A percentile compares a stretch with the other conserved stretches of the same genome.
Conservation (phyloP, 2,329 filamentous ascomycete genomes). For the Epichloe bromicola region DNA sequence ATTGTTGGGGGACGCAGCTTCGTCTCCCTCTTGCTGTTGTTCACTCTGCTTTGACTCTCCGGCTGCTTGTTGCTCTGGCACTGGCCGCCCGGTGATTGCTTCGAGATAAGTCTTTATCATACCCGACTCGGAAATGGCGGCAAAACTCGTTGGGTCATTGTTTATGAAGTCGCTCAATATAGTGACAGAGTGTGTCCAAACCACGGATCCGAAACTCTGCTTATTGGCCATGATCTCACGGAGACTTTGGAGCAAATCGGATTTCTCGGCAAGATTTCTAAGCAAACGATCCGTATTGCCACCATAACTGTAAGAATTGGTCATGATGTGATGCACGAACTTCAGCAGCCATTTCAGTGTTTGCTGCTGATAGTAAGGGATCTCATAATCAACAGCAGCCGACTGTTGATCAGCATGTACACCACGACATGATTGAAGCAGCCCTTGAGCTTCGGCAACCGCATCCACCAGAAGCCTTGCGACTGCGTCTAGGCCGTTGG, state of each 20-base stretch:
- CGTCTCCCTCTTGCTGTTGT: slow-evolving; percentile 20
- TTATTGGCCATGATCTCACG: slow-evolving; percentile 72
- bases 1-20: slow-evolving; percentile 24
- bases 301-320: slow-evolving; percentile 51
- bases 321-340: slow-evolving; percentile 93
- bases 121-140: slow-evolving; percentile 86
- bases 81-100: slow-evolving; percentile 51
- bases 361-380: slow-evolving; percentile 87
- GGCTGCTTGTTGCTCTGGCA: slow-evolving; percentile 20
- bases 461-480: slow-evolving; percentile 76
- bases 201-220: slow-evolving; percentile 71
- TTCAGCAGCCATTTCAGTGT: slow-evolving; percentile 89
- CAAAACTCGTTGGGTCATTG: slow-evolving; percentile 95
- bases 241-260: slow-evolving; percentile 66
- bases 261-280: slow-evolving; percentile 88
- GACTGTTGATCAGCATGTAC: slow-evolving; percentile 60
- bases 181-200: slow-evolving; percentile 89
- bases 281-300: slow-evolving; percentile 82
- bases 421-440: slow-evolving; percentile 55
- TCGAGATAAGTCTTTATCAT: slow-evolving; percentile 78
- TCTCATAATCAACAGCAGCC: slow-evolving; percentile 78
- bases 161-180: slow-evolving; percentile 95
- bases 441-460: slow-evolving; percentile 54
- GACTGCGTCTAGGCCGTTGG: slow-evolving; percentile 77
- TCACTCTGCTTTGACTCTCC: slow-evolving; percentile 18